These are phyloP conservation scores for Leishmania turanica DNA, from an alignment of 208 protist genomes.

Conservation along the genomic window DNA sequence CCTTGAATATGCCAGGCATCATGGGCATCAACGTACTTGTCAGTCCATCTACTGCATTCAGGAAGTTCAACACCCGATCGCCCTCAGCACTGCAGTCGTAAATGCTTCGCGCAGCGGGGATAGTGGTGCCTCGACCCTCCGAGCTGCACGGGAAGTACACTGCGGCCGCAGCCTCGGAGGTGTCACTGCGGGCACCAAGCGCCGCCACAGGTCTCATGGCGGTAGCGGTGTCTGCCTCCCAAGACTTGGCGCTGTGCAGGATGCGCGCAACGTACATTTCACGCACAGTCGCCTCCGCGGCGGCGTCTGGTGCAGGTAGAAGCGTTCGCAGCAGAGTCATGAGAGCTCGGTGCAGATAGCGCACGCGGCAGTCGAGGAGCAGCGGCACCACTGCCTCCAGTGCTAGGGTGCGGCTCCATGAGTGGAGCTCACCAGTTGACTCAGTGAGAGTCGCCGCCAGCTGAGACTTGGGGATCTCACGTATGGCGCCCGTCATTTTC, in stretches of 20 bases:
- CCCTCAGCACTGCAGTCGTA: slow-evolving; percentile 4
- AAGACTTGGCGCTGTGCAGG: slow-evolving; percentile 6
- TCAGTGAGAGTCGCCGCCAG: slow-evolving; percentile 8
- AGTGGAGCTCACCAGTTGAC: slow-evolving; percentile 12
- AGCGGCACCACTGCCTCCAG: slow-evolving; percentile 65
- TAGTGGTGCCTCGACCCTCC: neutral
- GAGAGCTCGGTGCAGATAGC: slow-evolving; percentile 85
- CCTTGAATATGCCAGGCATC: slow-evolving; percentile 65
- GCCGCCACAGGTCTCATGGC: neutral
- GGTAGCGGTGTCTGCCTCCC: too few relatives aligned
- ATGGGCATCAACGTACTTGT: slow-evolving; percentile 69
- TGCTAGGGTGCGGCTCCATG: slow-evolving; percentile 29
- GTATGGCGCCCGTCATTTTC: slow-evolving; percentile 56
- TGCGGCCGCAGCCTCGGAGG: slow-evolving; percentile 11
- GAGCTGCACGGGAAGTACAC: slow-evolving; percentile 17
- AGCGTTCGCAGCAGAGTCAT: slow-evolving; percentile 63
- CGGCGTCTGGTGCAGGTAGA: slow-evolving; percentile 12
- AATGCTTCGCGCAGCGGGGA: neutral
- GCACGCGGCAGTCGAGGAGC: slow-evolving; percentile 77
- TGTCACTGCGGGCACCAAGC: neutral
- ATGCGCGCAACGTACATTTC: slow-evolving; percentile 22
- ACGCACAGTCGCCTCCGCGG: slow-evolving; percentile 13
- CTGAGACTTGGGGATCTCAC: slow-evolving; percentile 35
- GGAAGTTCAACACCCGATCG: slow-evolving; percentile 61
- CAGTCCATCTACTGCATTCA: slow-evolving; percentile 80